Percentiles rank a stretch among this genome's conserved stretches.
Evolutionary conservation across 257 asterid genomes (phyloP).

Genomic region (Pogostemon cablin): DNA sequence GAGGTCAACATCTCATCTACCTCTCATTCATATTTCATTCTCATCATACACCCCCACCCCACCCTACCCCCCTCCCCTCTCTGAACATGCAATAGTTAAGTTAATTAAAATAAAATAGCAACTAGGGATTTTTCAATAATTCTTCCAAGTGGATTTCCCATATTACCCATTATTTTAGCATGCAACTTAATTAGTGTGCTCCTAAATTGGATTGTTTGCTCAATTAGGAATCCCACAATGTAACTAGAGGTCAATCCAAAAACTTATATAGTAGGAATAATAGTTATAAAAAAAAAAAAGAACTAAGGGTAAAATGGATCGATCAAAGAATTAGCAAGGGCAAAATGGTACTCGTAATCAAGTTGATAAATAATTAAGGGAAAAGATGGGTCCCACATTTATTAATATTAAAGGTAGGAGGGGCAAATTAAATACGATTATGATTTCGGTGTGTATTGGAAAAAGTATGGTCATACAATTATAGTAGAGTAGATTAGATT

Average conservation of each 20-base stretch:
- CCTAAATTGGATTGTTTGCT: no score
- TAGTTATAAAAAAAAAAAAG: no score
- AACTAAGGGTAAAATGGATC: no score
- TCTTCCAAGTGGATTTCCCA: neutral
- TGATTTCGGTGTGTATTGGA: conserved; percentile 17
- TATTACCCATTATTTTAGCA: neutral
- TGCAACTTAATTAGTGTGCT: no score
- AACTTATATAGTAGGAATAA: no score
- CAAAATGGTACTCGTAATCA: neutral
- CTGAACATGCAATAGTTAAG: no score
- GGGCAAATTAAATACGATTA: neutral
- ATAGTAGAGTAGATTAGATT: no score
- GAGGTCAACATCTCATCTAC: neutral
- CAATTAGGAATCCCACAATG: no score
- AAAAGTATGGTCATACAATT: neutral
- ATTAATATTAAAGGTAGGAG: neutral
- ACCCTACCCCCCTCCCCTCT: neutral
- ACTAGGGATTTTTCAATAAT: neutral
- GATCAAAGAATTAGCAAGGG: no score
- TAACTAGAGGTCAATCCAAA: no score
- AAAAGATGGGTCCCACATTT: neutral
- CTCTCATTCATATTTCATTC: neutral
- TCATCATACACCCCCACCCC: neutral
- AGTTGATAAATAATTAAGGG: neutral
- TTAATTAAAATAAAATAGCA: neutral